Percentiles rank a stretch among this genome's conserved stretches.
phyloP scores from a whole-genome alignment of 352 stramenopile species.

The Pythium coloratum region DNA sequence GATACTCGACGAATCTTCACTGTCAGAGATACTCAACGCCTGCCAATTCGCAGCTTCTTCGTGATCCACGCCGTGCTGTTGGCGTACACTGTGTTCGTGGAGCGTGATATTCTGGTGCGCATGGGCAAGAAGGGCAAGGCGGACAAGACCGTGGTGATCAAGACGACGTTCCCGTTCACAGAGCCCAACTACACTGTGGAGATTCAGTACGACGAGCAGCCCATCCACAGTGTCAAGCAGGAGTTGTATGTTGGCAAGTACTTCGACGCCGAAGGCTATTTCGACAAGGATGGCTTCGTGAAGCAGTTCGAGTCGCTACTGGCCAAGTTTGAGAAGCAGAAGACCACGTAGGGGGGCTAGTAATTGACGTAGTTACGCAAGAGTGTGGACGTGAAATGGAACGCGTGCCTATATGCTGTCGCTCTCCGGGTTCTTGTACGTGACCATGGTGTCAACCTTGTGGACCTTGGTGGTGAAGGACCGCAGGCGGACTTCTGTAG shows the following conservation, averaged over 20 bases:
- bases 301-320: slow-evolving; percentile 67
- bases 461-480: slow-evolving; percentile 99
- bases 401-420: slow-evolving; percentile 54
- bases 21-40: neutral
- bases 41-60: slow-evolving; percentile 59
- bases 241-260: slow-evolving; percentile 84
- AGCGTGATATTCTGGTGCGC: slow-evolving; percentile 77
- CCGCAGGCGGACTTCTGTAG: slow-evolving; percentile 96
- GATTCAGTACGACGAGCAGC: slow-evolving; percentile 26
- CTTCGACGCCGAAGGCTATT: slow-evolving; percentile 87
- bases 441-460: slow-evolving; percentile 98
- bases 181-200: slow-evolving; percentile 78
- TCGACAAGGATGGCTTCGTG: slow-evolving; percentile 73
- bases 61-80: slow-evolving; percentile 73
- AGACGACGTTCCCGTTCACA: slow-evolving; percentile 67
- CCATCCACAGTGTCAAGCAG: slow-evolving; percentile 35
- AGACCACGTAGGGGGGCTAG: slow-evolving; percentile 60
- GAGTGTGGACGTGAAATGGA: slow-evolving; percentile 15
- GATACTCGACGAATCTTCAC: neutral
- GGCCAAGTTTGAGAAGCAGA: slow-evolving; percentile 66
- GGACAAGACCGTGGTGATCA: slow-evolving; percentile 51
- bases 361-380: slow-evolving; percentile 25
- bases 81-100: slow-evolving; percentile 68
- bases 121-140: slow-evolving; percentile 54
- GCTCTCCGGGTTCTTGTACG: slow-evolving; percentile 93